Evolutionary conservation across 805 yeast species (phyloP), one percentile per base, ranked within the genome.

Genomic region (Pichia rugopelliculosa): DNA sequence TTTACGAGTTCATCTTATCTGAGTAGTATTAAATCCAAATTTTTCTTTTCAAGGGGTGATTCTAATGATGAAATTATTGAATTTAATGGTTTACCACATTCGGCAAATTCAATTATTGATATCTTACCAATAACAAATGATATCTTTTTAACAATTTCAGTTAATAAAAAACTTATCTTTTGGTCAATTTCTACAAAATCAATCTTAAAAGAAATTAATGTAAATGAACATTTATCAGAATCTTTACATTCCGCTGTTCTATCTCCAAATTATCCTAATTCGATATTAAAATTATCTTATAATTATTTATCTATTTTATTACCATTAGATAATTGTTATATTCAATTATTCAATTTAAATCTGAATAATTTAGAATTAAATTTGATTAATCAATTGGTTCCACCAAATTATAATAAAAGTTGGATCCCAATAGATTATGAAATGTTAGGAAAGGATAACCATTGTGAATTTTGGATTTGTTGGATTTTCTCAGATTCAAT

Each of bases 1-100:
- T 84, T 84, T 61, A 75, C 72, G 49, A 89, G 82, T 66, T 55
- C 72, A 56, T 63, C 79, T 12, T 78, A 71, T 54, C 57, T 63
- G 56, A 56, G 58, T 58, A 47, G 59, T 65, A 41, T 66, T 62
- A 54, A 60, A 59, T 50, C 56, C 1, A 59, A 50, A 21, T 41
- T 65, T 9, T 64, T 65, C 39, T 50, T 53, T 23, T 30, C 34
- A 30, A 30, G n/a, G 10, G 27, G 47, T 10, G 42, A 20, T 15
- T 36, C 45, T 12, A 38, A 41, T 5, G 10, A 20, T 8, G 22
- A 55, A 55, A 36, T 42, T 30, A 48, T 62, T 3, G 56, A 56
- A 18, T 42, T 61, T 11, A 45, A 55, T 39, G 53, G 49, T 15
- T 41, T 49, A 27, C 45, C 58, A 54, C 50, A 61, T 42, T 53